Percentiles rank a stretch among this genome's conserved stretches.
Conservation (phyloP, 352 stramenopile species). For the Phytophthora litchii region DNA sequence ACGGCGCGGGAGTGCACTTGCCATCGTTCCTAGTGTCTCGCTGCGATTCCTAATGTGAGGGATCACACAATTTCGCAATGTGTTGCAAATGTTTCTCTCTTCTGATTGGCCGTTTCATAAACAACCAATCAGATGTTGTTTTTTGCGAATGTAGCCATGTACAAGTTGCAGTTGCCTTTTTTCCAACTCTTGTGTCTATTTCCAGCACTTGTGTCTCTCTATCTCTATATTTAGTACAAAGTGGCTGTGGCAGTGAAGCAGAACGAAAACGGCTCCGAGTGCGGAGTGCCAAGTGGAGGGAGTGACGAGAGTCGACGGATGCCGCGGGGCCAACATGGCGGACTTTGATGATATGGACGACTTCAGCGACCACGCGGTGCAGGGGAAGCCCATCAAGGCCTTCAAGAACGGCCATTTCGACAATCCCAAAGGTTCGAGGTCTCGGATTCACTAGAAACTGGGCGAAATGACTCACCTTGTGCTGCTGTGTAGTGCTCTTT, state of each 20-base stretch:
- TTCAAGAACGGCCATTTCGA: constrained; percentile 85
- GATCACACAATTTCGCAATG: too few species aligned
- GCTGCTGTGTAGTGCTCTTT: constrained; percentile 54
- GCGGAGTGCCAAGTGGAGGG: constrained; percentile 9
- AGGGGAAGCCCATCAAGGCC: constrained; percentile 78
- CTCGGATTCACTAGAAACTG: neutral
- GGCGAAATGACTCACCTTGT: constrained; percentile 8
- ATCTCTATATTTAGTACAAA: constrained; percentile 19
- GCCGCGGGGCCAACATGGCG: constrained; percentile 46
- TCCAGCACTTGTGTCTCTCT: too few species aligned
- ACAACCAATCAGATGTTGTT: neutral
- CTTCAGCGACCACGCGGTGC: constrained; percentile 81
- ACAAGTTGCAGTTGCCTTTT: constrained; percentile 27
- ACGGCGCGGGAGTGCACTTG: constrained; percentile 65
- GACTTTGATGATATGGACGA: constrained; percentile 83
- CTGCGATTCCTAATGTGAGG: constrained; percentile 27
- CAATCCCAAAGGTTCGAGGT: constrained; percentile 65
- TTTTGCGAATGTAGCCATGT: too few species aligned
- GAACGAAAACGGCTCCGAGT: constrained; percentile 23
- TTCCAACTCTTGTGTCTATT: too few species aligned
- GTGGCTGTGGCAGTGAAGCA: neutral
- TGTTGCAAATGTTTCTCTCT: too few species aligned
- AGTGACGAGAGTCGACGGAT: constrained; percentile 26
- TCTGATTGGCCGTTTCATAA: too few species aligned
- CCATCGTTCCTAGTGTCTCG: constrained; percentile 39